Evolutionary conservation across 1,284 basidiomycete species (phyloP), one percentile per base, ranked within the genome.

Genomic region (Tilletia caries): DNA sequence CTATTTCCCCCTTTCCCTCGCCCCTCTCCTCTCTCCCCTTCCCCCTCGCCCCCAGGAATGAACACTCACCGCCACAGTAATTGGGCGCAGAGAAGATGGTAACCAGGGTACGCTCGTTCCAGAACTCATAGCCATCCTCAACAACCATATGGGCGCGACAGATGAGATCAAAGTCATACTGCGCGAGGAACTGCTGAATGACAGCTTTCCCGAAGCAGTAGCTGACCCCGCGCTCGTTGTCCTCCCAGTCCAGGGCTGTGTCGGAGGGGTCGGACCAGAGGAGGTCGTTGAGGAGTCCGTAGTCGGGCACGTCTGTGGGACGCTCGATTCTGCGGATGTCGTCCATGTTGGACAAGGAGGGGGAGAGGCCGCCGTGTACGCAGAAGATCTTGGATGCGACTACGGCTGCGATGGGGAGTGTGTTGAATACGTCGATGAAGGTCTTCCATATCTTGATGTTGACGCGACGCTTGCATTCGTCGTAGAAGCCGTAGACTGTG

Each of bases 381-480:
- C 95, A 98, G 85, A 99, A 99, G 82, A 99, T 99, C 87, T 99
- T 99, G 78, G 93, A 95, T 13, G 95, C 96, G 66, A 99, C 95
- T 76, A 99, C 92, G 44, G 96, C 95, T 48, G 96, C 95, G 79
- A 99, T 98, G 62, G 96, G 96, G 13, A 99, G 88, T 78, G 93
- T 94, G 86, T 99, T 98, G 89, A 99, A 99, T 54, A 98, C 95
- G 85, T 99, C 96, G 84, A 98, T 93, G 84, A 99, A 98, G 15
- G 94, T 95, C 86, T 98, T 98, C 96, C 96, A 99, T 48, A 93
- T 95, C 87, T 98, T 98, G 88, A 98, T 95, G 85, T 97, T 98
- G 87, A 93, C 95, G 77, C 96, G 89, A 81, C 96, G 90, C 86
- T 99, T 99, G 88, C 96, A 99, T 86, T 99, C 95, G 86, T 98